phyloP scores from a whole-genome alignment of 495 filamentous ascomycete species.

The Immersiella caudata region DNA sequence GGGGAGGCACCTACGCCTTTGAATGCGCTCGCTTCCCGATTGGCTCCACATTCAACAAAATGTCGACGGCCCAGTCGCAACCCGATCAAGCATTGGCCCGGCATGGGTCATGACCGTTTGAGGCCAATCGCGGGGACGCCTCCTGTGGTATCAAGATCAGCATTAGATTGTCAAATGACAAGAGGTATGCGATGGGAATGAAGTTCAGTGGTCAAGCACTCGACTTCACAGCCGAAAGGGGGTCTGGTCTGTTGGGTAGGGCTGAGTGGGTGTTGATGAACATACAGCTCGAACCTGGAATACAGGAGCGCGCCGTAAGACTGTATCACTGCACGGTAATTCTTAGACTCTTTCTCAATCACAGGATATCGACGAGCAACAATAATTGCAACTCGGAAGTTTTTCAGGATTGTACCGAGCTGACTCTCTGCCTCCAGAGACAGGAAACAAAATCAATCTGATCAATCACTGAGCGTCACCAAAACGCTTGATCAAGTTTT shows the following conservation, averaged over 20 bases:
- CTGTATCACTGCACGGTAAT: not conserved
- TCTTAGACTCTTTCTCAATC: too few relatives aligned
- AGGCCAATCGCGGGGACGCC: not conserved
- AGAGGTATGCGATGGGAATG: not conserved
- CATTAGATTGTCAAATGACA: too few relatives aligned
- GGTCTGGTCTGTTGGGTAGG: not conserved
- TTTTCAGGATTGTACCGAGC: too few relatives aligned
- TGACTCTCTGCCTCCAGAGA: not conserved
- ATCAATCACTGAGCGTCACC: too few relatives aligned
- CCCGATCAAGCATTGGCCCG: not conserved
- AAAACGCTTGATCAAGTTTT: too few relatives aligned
- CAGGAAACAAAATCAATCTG: not conserved
- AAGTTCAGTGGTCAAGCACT: too few relatives aligned
- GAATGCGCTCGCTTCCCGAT: conserved; percentile 32
- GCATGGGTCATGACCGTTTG: not conserved
- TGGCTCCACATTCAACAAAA: conserved; percentile 19
- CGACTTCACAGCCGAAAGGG: not conserved
- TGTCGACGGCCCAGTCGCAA: not conserved
- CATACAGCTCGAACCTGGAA: too few relatives aligned
- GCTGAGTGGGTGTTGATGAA: conserved; percentile 10
- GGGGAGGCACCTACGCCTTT: not conserved
- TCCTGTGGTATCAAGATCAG: not conserved
- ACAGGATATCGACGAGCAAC: too few relatives aligned
- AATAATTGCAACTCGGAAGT: too few relatives aligned
- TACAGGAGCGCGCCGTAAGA: not conserved